Percentiles rank a stretch among this genome's conserved stretches.
Conservation (phyloP, 116 monocot genomes). For the Iris pallida region DNA sequence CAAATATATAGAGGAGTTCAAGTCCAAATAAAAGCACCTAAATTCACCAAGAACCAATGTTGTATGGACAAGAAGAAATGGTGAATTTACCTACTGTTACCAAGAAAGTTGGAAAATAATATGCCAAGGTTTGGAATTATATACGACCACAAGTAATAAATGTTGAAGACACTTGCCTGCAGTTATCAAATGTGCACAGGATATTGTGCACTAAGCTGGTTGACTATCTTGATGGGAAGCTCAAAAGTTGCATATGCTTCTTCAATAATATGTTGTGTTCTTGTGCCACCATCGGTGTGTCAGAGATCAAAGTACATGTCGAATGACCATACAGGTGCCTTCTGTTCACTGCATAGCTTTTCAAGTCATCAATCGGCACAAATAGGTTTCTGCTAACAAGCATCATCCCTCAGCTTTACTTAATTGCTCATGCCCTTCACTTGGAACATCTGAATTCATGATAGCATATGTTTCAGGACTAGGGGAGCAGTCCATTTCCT, state of each 20-base stretch:
- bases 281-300: not conserved
- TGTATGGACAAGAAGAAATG: no score
- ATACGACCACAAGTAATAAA: no score
- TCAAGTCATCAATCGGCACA: not conserved
- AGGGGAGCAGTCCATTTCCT: constrained; percentile 30
- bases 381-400: not conserved
- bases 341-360: not conserved
- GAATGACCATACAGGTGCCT: not conserved
- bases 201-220: no score
- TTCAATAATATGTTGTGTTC: not conserved
- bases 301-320: not conserved
- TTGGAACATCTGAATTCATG: constrained; percentile 15
- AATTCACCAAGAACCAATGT: no score
- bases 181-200: no score
- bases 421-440: constrained; percentile 6
- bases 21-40: no score
- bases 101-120: no score
- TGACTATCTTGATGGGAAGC: not conserved
- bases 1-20: no score
- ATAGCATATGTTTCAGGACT: constrained; percentile 32
- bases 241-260: not conserved
- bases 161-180: no score
- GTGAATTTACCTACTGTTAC: no score
- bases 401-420: constrained; percentile 10
- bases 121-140: no score